Conservation (phyloP, 495 filamentous ascomycete species). For the Cercophora scortea region DNA sequence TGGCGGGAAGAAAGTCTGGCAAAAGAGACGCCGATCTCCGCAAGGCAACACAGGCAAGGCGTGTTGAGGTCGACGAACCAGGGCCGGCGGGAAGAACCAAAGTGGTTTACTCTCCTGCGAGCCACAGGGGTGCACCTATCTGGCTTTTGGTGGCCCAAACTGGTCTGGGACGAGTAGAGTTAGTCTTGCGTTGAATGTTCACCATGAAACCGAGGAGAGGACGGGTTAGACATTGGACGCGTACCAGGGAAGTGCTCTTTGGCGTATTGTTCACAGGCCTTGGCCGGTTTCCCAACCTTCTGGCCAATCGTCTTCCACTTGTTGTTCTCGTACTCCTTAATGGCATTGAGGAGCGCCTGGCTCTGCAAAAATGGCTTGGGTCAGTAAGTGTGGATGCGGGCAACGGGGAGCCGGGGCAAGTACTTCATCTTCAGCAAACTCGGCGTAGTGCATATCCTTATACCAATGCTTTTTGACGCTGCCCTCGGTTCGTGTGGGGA, state of each 20-base stretch:
- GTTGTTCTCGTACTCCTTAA: constrained; percentile 97
- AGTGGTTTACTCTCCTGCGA: no score
- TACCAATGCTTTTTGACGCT: constrained; percentile 99
- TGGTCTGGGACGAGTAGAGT: neutral
- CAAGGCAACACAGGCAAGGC: neutral
- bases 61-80: neutral
- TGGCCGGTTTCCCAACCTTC: constrained; percentile 96
- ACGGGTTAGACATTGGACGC: neutral
- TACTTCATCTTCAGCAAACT: constrained; percentile 98
- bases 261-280: constrained; percentile 98
- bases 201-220: neutral
- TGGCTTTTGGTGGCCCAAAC: neutral
- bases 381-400: constrained; percentile 3
- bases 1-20: no score
- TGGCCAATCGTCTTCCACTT: constrained; percentile 97
- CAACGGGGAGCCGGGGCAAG: constrained; percentile 11
- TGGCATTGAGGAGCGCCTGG: constrained; percentile 77
- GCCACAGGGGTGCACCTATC: neutral
- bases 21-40: neutral
- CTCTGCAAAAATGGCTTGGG: constrained; percentile 43
- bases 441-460: constrained; percentile 99
- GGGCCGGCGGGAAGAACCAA: no score
- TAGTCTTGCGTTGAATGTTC: neutral
- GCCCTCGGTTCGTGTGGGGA: constrained; percentile 87
- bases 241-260: constrained; percentile 79